Percentiles rank a stretch among this genome's conserved stretches.
Conservation (phyloP, 2,329 filamentous ascomycete species). For the Ascochyta clinopodiicola region DNA sequence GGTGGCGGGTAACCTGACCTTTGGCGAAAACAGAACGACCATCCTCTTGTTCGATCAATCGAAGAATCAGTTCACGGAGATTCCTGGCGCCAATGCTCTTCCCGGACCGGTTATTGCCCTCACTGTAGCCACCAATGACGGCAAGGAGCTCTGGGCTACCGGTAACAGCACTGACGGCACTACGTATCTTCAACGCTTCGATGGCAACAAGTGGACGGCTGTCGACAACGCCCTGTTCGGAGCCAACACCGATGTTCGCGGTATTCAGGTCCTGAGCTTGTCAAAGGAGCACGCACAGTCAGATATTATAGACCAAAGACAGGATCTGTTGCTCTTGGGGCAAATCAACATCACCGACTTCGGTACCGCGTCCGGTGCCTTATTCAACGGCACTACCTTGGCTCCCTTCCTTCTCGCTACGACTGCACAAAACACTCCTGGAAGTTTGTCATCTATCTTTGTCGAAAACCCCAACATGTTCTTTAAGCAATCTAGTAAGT, state of each 20-base stretch:
- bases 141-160: conserved; percentile 79
- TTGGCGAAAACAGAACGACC: conserved; percentile 69
- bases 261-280: conserved; percentile 81
- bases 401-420: conserved; percentile 82
- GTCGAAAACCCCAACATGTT: conserved; percentile 77
- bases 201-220: conserved; percentile 73
- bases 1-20: conserved; percentile 76
- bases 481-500: conserved; percentile 70
- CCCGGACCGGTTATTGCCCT: conserved; percentile 83
- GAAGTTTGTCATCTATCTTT: conserved; percentile 82
- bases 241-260: conserved; percentile 71
- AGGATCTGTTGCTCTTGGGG: conserved; percentile 84
- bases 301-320: conserved; percentile 68
- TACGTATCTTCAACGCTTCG: conserved; percentile 81
- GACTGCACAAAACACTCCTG: conserved; percentile 65
- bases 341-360: conserved; percentile 76
- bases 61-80: conserved; percentile 69
- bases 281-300: conserved; percentile 70
- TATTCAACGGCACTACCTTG: conserved; percentile 84
- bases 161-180: conserved; percentile 73
- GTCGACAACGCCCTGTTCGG: conserved; percentile 65
- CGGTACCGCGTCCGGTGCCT: conserved; percentile 81
- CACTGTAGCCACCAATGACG: conserved; percentile 73
- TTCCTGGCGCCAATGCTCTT: conserved; percentile 67
- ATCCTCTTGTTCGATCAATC: conserved; percentile 77